phyloP scores from a whole-genome alignment of 257 asterid genomes.

The Ballota nigra region DNA sequence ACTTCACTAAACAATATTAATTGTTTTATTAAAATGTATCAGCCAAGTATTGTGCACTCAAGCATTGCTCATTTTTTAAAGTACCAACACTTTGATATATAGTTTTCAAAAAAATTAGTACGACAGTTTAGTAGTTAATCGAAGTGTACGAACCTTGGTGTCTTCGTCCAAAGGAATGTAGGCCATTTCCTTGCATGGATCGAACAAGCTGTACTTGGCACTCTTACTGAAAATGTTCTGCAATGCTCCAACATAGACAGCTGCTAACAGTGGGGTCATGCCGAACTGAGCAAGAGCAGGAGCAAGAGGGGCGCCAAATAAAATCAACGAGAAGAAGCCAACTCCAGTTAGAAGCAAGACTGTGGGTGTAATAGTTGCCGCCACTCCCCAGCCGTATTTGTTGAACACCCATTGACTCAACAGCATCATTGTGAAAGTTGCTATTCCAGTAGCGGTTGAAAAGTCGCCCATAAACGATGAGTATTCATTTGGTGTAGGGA shows the following conservation, averaged over 20 bases:
- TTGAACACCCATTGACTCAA: slow-evolving; percentile 93
- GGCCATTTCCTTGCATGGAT: slow-evolving; percentile 99
- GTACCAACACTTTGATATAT: not conserved
- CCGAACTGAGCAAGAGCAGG: slow-evolving; percentile 81
- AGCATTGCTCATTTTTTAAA: too few relatives aligned
- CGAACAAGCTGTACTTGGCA: slow-evolving; percentile 95
- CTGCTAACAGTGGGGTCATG: slow-evolving; percentile 95
- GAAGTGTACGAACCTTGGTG: slow-evolving; percentile 68
- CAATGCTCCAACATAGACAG: slow-evolving; percentile 95
- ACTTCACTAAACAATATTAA: too few relatives aligned
- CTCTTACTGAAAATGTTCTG: slow-evolving; percentile 98
- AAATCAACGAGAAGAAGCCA: slow-evolving; percentile 88
- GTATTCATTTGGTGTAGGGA: slow-evolving; percentile 94
- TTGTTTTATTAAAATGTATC: too few relatives aligned
- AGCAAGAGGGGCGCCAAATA: slow-evolving; percentile 81
- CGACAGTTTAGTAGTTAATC: not conserved
- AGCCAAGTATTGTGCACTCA: too few relatives aligned
- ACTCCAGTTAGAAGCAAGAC: slow-evolving; percentile 92
- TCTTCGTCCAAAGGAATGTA: slow-evolving; percentile 98
- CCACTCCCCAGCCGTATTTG: slow-evolving; percentile 97
- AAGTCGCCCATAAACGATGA: slow-evolving; percentile 98
- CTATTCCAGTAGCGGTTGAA: slow-evolving; percentile 93
- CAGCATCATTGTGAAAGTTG: slow-evolving; percentile 95
- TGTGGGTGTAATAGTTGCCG: slow-evolving; percentile 89
- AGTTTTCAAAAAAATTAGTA: not conserved